Evolutionary conservation across 2,329 filamentous ascomycete species (phyloP).

Genomic region (Hymenoscyphus scutula): DNA sequence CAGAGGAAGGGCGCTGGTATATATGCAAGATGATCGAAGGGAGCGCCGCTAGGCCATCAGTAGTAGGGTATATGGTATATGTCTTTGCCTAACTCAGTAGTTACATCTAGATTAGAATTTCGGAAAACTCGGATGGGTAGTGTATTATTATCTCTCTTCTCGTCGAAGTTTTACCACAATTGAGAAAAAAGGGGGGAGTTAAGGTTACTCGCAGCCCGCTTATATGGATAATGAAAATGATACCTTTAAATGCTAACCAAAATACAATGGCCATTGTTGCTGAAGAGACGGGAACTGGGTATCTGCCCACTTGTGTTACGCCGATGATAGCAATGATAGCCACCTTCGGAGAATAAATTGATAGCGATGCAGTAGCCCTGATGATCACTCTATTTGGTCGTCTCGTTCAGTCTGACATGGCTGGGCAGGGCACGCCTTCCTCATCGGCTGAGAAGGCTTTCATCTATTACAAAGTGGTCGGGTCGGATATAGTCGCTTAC

Average conservation of each 20-base stretch:
- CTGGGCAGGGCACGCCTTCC: not conserved
- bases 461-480: not conserved
- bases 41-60: not conserved
- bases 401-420: conserved; percentile 1
- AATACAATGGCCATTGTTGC: not conserved
- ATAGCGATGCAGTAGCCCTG: not conserved
- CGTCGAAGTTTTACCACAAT: too few relatives aligned
- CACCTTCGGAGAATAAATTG: not conserved
- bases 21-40: conserved; percentile 14
- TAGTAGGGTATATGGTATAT: too few relatives aligned
- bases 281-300: not conserved
- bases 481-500: too few relatives aligned
- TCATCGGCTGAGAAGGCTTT: not conserved
- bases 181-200: not conserved
- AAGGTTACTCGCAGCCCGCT: not conserved
- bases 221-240: not conserved
- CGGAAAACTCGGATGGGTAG: too few relatives aligned
- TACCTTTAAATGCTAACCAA: not conserved
- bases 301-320: not conserved
- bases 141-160: too few relatives aligned
- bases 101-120: too few relatives aligned
- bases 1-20: conserved; percentile 24
- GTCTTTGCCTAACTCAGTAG: too few relatives aligned
- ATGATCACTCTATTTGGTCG: not conserved
- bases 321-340: not conserved